Evolutionary conservation across 2,329 filamentous ascomycete genomes (phyloP).

Genomic region (Ophiobolus disseminans): DNA sequence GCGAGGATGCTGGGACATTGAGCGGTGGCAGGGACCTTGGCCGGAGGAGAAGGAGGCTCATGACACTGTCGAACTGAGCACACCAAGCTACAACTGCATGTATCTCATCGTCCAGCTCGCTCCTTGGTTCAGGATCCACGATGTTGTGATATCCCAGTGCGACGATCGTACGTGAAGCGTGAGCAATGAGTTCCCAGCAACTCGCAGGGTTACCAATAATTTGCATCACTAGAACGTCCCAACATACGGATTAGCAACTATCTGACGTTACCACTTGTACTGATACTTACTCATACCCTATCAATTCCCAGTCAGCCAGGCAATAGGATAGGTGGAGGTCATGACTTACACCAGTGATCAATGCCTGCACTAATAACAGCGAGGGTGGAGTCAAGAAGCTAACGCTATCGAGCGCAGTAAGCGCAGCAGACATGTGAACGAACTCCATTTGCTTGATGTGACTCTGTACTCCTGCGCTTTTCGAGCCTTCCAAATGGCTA

Average conservation of each 20-base stretch:
- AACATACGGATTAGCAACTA: background rate
- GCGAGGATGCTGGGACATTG: constrained; percentile 29
- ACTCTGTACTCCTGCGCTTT: constrained; percentile 30
- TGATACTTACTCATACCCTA: constrained; percentile 24
- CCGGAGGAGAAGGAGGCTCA: constrained; percentile 40
- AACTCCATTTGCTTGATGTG: constrained; percentile 37
- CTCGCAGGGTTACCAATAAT: constrained; percentile 42
- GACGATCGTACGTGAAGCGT: constrained; percentile 41
- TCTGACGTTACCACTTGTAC: background rate
- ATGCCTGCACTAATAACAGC: constrained; percentile 36
- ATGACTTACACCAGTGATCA: constrained; percentile 39
- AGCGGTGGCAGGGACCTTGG: constrained; percentile 38
- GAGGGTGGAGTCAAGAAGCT: constrained; percentile 38
- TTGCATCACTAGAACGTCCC: constrained; percentile 34
- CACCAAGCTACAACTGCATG: constrained; percentile 39
- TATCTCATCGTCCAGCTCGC: constrained; percentile 34
- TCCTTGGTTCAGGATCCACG: constrained; percentile 17
- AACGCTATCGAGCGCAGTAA: constrained; percentile 38
- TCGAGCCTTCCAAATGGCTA: constrained; percentile 31
- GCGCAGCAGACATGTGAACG: constrained; percentile 36
- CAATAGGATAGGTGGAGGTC: background rate
- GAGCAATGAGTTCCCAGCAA: constrained; percentile 41
- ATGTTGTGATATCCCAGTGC: constrained; percentile 42
- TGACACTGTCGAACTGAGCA: constrained; percentile 40
- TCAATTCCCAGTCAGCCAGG: background rate